These are phyloP conservation scores for Perkinsus olseni DNA, from an alignment of 169 alveolate species.

Conservation along the genomic window DNA sequence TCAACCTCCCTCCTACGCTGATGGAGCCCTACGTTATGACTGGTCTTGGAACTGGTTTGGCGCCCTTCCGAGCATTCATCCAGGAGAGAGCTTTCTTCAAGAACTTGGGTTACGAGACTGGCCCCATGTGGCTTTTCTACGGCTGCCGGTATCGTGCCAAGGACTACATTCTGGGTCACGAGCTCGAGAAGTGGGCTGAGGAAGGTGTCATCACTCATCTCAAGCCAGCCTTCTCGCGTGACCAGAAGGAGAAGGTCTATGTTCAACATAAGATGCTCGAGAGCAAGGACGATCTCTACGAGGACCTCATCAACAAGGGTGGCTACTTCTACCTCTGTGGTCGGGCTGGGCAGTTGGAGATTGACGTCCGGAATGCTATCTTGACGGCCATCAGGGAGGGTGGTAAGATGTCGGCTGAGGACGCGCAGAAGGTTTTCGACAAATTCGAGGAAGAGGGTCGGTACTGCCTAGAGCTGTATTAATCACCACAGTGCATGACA, in stretches of 20 bases:
- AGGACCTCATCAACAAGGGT: constrained; percentile 15
- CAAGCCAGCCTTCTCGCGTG: constrained; percentile 50
- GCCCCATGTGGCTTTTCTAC: constrained; percentile 44
- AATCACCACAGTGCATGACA: neutral
- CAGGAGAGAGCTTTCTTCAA: constrained; percentile 35
- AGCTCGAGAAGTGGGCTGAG: constrained; percentile 39
- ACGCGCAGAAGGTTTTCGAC: constrained; percentile 22
- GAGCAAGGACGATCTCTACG: constrained; percentile 15
- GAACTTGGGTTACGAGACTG: constrained; percentile 27
- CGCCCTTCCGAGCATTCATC: constrained; percentile 53
- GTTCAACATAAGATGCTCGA: constrained; percentile 43
- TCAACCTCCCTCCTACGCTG: constrained; percentile 41
- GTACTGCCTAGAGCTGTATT: constrained; percentile 40
- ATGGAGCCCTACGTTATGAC: constrained; percentile 47
- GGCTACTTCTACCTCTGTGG: constrained; percentile 44
- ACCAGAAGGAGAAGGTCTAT: constrained; percentile 51
- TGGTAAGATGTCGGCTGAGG: constrained; percentile 15
- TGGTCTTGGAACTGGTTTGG: constrained; percentile 56
- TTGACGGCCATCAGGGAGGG: constrained; percentile 14
- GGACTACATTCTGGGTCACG: constrained; percentile 46
- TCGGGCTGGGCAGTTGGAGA: constrained; percentile 26
- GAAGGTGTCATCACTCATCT: constrained; percentile 40
- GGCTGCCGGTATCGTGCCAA: constrained; percentile 46
- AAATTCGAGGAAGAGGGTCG: constrained; percentile 25
- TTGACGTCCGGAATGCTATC: constrained; percentile 32